phyloP scores from a whole-genome alignment of 495 filamentous ascomycete species.

The Evansstolkia leycettana region DNA sequence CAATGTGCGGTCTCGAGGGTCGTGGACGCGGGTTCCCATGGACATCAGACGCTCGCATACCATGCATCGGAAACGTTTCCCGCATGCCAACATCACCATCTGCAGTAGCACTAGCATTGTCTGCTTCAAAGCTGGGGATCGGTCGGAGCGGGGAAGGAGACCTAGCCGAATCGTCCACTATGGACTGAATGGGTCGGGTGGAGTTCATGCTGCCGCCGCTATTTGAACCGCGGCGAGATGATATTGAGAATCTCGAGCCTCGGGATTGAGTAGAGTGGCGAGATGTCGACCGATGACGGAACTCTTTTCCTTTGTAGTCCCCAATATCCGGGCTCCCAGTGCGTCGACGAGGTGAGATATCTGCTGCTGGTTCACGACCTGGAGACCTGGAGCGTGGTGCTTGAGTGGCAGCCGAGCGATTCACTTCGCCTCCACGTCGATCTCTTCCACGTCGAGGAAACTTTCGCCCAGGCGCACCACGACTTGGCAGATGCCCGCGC shows the following conservation, averaged over 20 bases:
- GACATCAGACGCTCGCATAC: conserved; percentile 19
- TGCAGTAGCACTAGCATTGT: conserved; percentile 9
- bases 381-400: conserved; percentile 20
- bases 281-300: conserved; percentile 22
- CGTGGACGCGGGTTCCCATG: conserved; percentile 17
- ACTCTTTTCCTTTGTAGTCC: conserved; percentile 17
- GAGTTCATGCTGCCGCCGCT: conserved; percentile 20
- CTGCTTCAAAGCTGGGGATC: conserved; percentile 23
- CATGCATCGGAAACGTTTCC: conserved; percentile 26
- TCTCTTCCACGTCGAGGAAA: conserved; percentile 25
- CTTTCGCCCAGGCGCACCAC: conserved; percentile 19
- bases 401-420: conserved; percentile 10
- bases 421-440: conserved; percentile 23
- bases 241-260: conserved; percentile 18
- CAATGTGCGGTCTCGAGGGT: conserved; percentile 21
- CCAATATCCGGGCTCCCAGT: conserved; percentile 16
- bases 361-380: conserved; percentile 15
- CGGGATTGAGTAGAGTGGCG: conserved; percentile 23
- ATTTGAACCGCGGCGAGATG: conserved; percentile 13
- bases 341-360: conserved; percentile 17
- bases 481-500: conserved; percentile 22
- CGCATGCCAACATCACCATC: conserved; percentile 13
- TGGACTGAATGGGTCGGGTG: conserved; percentile 15
- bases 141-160: conserved; percentile 30
- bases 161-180: conserved; percentile 11